Conservation (phyloP, 2,329 filamentous ascomycete species). For the Fusarium setosum region DNA sequence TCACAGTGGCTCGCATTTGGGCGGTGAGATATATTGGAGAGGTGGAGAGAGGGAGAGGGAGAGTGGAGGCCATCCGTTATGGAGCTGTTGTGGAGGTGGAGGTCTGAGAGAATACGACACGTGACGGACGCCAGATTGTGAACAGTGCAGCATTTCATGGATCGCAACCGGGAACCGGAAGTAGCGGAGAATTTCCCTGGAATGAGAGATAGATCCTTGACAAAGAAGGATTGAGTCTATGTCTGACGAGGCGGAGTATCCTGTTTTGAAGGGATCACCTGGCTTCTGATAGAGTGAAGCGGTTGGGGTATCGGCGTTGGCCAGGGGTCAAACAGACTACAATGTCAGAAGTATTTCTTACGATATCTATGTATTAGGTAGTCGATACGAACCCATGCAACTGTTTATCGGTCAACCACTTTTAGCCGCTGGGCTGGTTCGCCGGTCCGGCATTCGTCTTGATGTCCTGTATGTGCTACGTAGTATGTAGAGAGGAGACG, state of each 20-base stretch:
- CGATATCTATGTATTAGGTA: not conserved
- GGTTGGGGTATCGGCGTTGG: too few species aligned
- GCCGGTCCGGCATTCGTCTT: constrained; percentile 14
- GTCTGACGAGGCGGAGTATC: too few species aligned
- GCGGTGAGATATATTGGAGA: constrained; percentile 24
- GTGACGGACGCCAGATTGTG: constrained; percentile 26
- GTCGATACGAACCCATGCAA: constrained; percentile 5
- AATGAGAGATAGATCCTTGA: not conserved
- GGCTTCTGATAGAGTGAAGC: not conserved
- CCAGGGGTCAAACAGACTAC: too few species aligned
- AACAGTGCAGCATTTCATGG: not conserved
- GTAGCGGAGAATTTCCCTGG: not conserved
- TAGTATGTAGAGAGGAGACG: not conserved
- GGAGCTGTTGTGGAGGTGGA: constrained; percentile 17
- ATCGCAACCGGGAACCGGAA: not conserved
- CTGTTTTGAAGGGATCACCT: constrained; percentile 4
- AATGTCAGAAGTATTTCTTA: not conserved
- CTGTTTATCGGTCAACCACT: constrained; percentile 5
- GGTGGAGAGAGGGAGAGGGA: not conserved
- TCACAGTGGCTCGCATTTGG: constrained; percentile 14
- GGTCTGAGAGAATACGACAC: constrained; percentile 19
- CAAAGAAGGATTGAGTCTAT: not conserved
- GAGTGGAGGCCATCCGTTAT: not conserved
- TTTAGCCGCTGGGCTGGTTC: constrained; percentile 10
- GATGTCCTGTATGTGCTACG: not conserved